Conservation (phyloP, 345 rosid genomes). For the Leavenworthia alabamica region DNA sequence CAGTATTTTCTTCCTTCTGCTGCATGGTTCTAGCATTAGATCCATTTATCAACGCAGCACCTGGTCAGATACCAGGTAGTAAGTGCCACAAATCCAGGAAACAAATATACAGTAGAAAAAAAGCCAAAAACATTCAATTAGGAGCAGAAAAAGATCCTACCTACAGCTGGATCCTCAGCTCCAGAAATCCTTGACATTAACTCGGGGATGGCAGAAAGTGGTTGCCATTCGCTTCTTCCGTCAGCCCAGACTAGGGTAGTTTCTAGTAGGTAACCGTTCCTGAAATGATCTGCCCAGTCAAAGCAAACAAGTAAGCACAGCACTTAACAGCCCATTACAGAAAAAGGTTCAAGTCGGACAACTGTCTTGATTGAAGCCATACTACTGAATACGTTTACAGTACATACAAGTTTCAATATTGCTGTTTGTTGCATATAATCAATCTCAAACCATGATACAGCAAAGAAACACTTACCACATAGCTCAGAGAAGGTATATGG, state of each 20-base stretch:
- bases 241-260: constrained; percentile 81
- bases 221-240: constrained; percentile 83
- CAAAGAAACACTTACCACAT: constrained; percentile 44
- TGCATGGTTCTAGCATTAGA: constrained; percentile 20
- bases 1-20: constrained; percentile 14
- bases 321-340: constrained; percentile 41
- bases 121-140: background rate
- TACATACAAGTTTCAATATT: background rate
- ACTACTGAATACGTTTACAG: constrained; percentile 24
- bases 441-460: background rate
- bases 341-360: constrained; percentile 39
- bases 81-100: background rate
- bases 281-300: constrained; percentile 77
- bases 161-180: constrained; percentile 34
- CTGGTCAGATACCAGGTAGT: constrained; percentile 12
- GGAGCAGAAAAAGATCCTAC: constrained; percentile 26
- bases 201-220: constrained; percentile 62
- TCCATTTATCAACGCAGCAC: constrained; percentile 15
- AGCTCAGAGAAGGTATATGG: constrained; percentile 69
- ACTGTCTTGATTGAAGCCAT: constrained; percentile 39
- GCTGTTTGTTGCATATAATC: background rate
- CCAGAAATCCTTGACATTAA: constrained; percentile 44
- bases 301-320: constrained; percentile 43
- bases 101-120: constrained; percentile 2
- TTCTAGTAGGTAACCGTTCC: constrained; percentile 62